These are phyloP conservation scores for Abelmoschus esculentus DNA, from an alignment of 345 rosid genomes.

Conservation along the genomic window DNA sequence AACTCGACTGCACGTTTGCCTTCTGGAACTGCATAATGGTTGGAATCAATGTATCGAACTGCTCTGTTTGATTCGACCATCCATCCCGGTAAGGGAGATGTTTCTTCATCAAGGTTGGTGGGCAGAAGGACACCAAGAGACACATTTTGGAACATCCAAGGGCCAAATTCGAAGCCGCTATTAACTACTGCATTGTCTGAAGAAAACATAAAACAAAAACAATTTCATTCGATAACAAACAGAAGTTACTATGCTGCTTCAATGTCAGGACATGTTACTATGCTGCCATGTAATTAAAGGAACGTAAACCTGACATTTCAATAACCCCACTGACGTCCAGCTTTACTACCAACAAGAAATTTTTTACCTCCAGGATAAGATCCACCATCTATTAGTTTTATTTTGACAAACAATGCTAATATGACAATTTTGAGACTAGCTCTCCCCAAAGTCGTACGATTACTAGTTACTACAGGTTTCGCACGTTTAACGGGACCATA, in stretches of 20 bases:
- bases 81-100: slow-evolving; percentile 87
- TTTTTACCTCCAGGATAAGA: neutral
- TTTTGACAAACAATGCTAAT: neutral
- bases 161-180: slow-evolving; percentile 90
- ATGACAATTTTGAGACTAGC: neutral
- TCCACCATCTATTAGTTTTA: neutral
- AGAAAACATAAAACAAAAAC: neutral
- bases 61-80: slow-evolving; percentile 87
- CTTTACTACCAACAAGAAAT: neutral
- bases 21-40: slow-evolving; percentile 71
- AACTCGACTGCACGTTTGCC: slow-evolving; percentile 88
- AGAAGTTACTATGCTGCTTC: too few relatives aligned
- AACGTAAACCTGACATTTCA: too few relatives aligned
- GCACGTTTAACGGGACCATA: neutral
- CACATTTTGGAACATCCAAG: slow-evolving; percentile 85
- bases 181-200: slow-evolving; percentile 79
- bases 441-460: neutral
- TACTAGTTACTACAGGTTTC: neutral
- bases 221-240: neutral
- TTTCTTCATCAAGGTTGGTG: slow-evolving; percentile 83
- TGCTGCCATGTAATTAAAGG: too few relatives aligned
- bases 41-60: slow-evolving; percentile 72
- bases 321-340: neutral
- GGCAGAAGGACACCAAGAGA: slow-evolving; percentile 88
- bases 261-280: too few relatives aligned